phyloP scores from a whole-genome alignment of 495 filamentous ascomycete genomes.

The Penicillium nucicola region DNA sequence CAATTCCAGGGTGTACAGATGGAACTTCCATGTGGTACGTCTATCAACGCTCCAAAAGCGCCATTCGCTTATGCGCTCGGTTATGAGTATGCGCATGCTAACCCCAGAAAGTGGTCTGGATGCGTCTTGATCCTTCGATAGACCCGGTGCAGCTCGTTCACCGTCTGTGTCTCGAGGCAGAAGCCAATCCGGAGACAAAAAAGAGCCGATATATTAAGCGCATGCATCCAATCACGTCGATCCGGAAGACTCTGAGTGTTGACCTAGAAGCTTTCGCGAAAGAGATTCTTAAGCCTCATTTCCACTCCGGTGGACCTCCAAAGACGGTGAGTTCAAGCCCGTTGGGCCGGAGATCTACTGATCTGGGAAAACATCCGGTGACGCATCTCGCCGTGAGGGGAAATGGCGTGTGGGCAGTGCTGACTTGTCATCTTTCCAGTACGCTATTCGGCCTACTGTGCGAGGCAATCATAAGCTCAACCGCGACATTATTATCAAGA shows the following conservation, averaged over 20 bases:
- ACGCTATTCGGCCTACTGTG: slow-evolving; percentile 82
- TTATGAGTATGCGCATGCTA: slow-evolving; percentile 49
- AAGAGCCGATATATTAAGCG: slow-evolving; percentile 75
- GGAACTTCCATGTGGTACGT: slow-evolving; percentile 73
- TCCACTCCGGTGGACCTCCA: slow-evolving; percentile 54
- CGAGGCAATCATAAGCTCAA: slow-evolving; percentile 75
- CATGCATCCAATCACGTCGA: slow-evolving; percentile 73
- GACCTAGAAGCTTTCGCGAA: slow-evolving; percentile 70
- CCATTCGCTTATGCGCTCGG: slow-evolving; percentile 1
- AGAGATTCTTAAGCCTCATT: slow-evolving; percentile 68
- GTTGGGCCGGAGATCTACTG: slow-evolving; percentile 1
- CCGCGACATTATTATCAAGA: slow-evolving; percentile 73
- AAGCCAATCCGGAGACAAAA: slow-evolving; percentile 48
- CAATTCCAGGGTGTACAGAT: slow-evolving; percentile 63
- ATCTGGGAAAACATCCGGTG: background rate
- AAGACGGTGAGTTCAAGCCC: slow-evolving; percentile 43
- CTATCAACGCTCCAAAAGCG: slow-evolving; percentile 31
- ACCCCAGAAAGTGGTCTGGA: slow-evolving; percentile 36
- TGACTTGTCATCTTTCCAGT: slow-evolving; percentile 49
- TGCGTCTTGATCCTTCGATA: slow-evolving; percentile 56
- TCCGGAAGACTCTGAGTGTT: slow-evolving; percentile 74
- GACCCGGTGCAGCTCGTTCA: slow-evolving; percentile 80
- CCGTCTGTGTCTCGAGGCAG: slow-evolving; percentile 66
- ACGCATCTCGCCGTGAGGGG: slow-evolving; percentile 1
- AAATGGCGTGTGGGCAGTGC: slow-evolving; percentile 2